A percentile compares a stretch with the other conserved stretches of the same genome.
Evolutionary conservation across 768 basidiomycete genomes (phyloP).

Genomic region (Leccinum boreale): DNA sequence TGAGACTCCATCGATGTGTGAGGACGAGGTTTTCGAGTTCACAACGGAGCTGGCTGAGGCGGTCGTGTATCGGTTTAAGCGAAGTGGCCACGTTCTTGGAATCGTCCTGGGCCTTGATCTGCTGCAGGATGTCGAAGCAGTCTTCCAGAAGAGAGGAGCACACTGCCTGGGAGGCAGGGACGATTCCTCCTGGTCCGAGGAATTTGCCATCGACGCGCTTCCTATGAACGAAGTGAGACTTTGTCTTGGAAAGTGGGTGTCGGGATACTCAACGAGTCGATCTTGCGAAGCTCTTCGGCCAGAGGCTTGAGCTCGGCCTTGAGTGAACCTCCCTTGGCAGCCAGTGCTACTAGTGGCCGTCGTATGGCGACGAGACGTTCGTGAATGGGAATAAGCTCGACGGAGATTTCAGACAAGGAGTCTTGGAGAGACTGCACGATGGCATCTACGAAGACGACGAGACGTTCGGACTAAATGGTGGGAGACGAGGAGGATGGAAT

Average conservation of each 20-base stretch:
- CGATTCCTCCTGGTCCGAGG: constrained; percentile 82
- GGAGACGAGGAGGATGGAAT: constrained; percentile 2
- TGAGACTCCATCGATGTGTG: constrained; percentile 94
- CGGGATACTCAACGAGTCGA: constrained; percentile 86
- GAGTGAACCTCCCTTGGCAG: constrained; percentile 80
- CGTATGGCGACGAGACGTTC: constrained; percentile 84
- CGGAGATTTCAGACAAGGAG: constrained; percentile 81
- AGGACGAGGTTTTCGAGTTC: constrained; percentile 90
- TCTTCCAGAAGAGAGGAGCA: constrained; percentile 93
- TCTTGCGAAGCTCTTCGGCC: constrained; percentile 89
- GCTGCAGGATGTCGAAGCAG: constrained; percentile 93
- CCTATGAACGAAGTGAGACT: constrained; percentile 35
- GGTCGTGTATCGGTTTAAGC: constrained; percentile 90
- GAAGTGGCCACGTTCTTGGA: constrained; percentile 82
- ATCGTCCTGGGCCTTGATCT: constrained; percentile 92
- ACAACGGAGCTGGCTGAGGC: constrained; percentile 77
- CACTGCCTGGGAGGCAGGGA: constrained; percentile 89
- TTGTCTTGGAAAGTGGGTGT: constrained; percentile 20
- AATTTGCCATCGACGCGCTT: constrained; percentile 97
- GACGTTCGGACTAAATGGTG: not conserved
- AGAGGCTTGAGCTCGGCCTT: constrained; percentile 88
- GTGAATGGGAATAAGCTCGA: constrained; percentile 88
- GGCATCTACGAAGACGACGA: constrained; percentile 48
- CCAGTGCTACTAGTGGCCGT: constrained; percentile 83
- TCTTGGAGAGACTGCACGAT: constrained; percentile 77